A percentile compares a stretch with the other conserved stretches of the same genome.
phyloP scores from a whole-genome alignment of 306 rosid genomes.

The Vicia sativa region DNA sequence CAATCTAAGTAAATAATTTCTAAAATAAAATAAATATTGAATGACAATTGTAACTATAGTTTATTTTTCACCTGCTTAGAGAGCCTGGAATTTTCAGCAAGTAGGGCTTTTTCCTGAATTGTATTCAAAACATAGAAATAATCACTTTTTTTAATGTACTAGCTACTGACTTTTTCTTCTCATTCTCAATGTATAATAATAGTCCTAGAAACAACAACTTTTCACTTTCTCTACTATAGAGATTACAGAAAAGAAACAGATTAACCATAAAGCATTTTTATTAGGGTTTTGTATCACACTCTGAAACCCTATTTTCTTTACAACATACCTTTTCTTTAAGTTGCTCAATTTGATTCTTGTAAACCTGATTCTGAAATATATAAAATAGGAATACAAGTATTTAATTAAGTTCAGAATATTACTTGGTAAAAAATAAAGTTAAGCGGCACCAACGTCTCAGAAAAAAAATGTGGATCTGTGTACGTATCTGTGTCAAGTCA shows the following conservation, averaged over 20 bases:
- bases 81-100: constrained; percentile 65
- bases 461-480: too few relatives aligned
- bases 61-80: constrained; percentile 60
- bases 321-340: constrained; percentile 69
- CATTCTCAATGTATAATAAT: not conserved
- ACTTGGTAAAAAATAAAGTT: not conserved
- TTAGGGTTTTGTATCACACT: not conserved
- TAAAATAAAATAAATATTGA: not conserved
- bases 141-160: constrained; percentile 8
- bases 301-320: not conserved
- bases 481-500: too few relatives aligned
- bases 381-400: constrained; percentile 7
- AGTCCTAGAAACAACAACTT: not conserved
- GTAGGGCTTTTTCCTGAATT: constrained; percentile 65
- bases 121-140: constrained; percentile 6
- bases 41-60: not conserved
- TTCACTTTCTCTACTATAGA: not conserved
- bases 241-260: too few relatives aligned
- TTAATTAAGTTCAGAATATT: not conserved
- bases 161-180: not conserved
- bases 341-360: constrained; percentile 62
- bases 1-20: not conserved
- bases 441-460: too few relatives aligned
- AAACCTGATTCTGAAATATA: constrained; percentile 67
- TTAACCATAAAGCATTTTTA: too few relatives aligned